phyloP scores from a whole-genome alignment of 2,329 filamentous ascomycete species.

The Trichophyton mentagrophytes region DNA sequence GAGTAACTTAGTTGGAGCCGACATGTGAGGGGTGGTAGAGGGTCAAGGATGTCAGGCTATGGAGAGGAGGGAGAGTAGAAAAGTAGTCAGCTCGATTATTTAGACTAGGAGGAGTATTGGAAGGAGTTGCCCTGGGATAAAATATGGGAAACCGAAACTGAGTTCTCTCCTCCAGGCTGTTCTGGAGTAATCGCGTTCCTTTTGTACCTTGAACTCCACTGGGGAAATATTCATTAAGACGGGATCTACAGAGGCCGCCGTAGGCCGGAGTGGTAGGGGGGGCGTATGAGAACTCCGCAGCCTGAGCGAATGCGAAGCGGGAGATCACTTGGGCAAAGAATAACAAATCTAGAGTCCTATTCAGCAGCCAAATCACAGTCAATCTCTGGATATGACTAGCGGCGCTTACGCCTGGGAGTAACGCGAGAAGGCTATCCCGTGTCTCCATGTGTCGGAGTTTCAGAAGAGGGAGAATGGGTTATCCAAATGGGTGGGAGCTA shows the following conservation, averaged over 20 bases:
- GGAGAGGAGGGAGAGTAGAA: not conserved
- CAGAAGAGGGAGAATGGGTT: too few relatives aligned
- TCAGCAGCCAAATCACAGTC: not conserved
- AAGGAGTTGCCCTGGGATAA: not conserved
- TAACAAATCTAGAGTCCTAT: not conserved
- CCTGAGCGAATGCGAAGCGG: not conserved
- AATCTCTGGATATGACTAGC: not conserved
- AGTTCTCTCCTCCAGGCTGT: not conserved
- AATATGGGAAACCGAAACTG: not conserved
- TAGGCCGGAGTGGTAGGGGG: not conserved
- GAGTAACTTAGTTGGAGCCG: slow-evolving; percentile 29
- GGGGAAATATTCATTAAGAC: not conserved
- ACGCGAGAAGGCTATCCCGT: not conserved
- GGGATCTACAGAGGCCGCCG: slow-evolving; percentile 1
- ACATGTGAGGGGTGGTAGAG: slow-evolving; percentile 20
- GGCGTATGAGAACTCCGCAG: not conserved
- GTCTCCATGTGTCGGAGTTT: not conserved
- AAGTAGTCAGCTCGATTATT: not conserved
- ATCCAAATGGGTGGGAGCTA: not conserved
- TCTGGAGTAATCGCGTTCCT: not conserved
- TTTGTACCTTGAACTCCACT: not conserved
- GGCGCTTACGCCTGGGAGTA: not conserved
- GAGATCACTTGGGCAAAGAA: not conserved
- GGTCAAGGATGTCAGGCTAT: not conserved
- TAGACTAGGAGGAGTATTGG: not conserved